A percentile compares a stretch with the other conserved stretches of the same genome.
These are phyloP conservation scores for Arabis alpina DNA, from an alignment of 345 rosid genomes.

Conservation along the genomic window DNA sequence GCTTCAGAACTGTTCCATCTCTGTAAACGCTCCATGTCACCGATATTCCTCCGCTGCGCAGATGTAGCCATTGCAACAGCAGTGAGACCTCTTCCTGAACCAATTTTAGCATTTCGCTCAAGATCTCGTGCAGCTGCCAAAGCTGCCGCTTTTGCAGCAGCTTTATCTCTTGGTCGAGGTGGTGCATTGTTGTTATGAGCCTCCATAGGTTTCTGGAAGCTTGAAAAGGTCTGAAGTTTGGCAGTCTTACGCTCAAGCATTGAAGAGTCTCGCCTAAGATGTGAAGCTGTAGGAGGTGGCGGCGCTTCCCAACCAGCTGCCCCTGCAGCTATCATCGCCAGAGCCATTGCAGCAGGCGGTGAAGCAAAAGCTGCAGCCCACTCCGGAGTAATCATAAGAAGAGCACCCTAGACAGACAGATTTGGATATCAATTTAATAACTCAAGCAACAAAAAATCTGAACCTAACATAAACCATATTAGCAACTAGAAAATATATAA, in stretches of 20 bases:
- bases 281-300: conserved; percentile 63
- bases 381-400: conserved; percentile 88
- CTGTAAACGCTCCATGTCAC: conserved; percentile 91
- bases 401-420: conserved; percentile 70
- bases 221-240: conserved; percentile 81
- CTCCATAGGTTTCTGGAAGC: conserved; percentile 87
- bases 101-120: conserved; percentile 95
- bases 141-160: conserved; percentile 98
- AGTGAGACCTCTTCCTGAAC: conserved; percentile 99
- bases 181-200: conserved; percentile 60
- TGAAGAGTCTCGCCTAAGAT: conserved; percentile 82
- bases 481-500: not conserved
- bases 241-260: conserved; percentile 80
- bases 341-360: conserved; percentile 99
- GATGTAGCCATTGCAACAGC: conserved; percentile 99
- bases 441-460: conserved; percentile 16
- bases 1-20: conserved; percentile 97
- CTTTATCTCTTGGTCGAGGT: conserved; percentile 86
- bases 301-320: conserved; percentile 91
- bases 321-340: conserved; percentile 99
- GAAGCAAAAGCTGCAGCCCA: conserved; percentile 99
- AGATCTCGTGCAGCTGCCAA: conserved; percentile 99
- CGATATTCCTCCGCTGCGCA: conserved; percentile 82
- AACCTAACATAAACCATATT: conserved; percentile 16
- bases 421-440: conserved; percentile 14